Base-by-base conservation (phyloP, 768 basidiomycete genomes). In the Suillus tomentosus region DNA sequence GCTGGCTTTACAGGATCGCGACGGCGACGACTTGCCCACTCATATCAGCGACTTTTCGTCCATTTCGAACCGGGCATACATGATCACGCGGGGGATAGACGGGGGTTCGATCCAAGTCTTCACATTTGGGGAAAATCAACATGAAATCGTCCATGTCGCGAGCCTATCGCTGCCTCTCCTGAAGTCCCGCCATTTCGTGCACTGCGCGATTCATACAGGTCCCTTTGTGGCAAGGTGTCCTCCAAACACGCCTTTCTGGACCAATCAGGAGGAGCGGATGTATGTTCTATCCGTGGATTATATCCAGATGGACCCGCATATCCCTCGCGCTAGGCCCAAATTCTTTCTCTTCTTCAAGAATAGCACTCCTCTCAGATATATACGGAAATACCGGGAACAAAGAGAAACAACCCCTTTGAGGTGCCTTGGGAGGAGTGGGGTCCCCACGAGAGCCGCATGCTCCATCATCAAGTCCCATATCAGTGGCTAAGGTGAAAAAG, bases 41-140 rank as follows among this genome's bases (percentile, higher is more conserved):
- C 67, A 66, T 0, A 73, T 78, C 1, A 78, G 72, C 67, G 82
- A 84, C 69, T 84, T 86, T 69, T 76, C 80, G 1, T 82, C 86
- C 58, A 71, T 87, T 53, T 77, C 79, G 4, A 71, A 72, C 11
- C 76, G 80, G 3, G 77, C 82, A 11, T 81, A 79, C 69, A 76
- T 82, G 63, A 60, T 85, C 17, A 82, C 85, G 13, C 73, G 73
- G 13, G 62, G 66, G 3, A 47, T 61, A 6, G 70, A 69, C 6
- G 48, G 55, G 7, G 85, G 85, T 5, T 63, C 77, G 1, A 75
- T 87, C 62, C 71, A 80, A 22, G 63, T 87, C 11, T 86, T 78
- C 64, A 71, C 77, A 0, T 82, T 85, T 61, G 43, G 43, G 6
- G 55, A 55, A 56, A 17, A 36, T 58, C 61, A 19, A 59, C 59